Conservation (phyloP, 2,329 filamentous ascomycete species). For the Aspergillus piperis region DNA sequence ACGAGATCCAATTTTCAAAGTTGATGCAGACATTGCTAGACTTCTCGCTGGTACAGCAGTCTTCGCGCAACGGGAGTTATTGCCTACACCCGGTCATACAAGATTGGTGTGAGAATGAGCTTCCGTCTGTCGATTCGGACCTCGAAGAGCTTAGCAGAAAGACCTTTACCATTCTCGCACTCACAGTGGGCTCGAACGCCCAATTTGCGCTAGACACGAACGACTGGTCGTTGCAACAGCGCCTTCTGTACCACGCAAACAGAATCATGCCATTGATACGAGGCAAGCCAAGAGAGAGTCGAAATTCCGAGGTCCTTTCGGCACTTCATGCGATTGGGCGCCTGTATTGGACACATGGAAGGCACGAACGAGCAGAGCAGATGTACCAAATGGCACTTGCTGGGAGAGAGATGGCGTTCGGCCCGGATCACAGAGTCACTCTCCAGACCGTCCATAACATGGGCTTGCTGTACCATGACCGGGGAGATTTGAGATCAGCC, state of each 20-base stretch:
- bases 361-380: neutral
- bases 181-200: neutral
- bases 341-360: neutral
- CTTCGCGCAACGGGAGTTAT: neutral
- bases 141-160: neutral
- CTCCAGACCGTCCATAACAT: constrained; percentile 10
- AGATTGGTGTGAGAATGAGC: neutral
- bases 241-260: constrained; percentile 23
- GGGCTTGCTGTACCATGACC: neutral
- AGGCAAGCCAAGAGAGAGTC: neutral
- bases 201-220: neutral
- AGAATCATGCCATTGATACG: too few relatives aligned
- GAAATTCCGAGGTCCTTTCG: neutral
- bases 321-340: neutral
- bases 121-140: neutral
- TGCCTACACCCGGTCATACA: neutral
- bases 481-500: neutral
- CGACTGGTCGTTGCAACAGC: constrained; percentile 14
- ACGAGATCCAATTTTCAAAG: neutral
- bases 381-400: neutral
- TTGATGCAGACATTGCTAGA: neutral
- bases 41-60: neutral
- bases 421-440: constrained; percentile 21
- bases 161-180: neutral
- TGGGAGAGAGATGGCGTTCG: constrained; percentile 21